A percentile compares a stretch with the other conserved stretches of the same genome.
These are phyloP conservation scores for Globisporangium echinulatum DNA, from an alignment of 352 stramenopile species.

Conservation along the genomic window DNA sequence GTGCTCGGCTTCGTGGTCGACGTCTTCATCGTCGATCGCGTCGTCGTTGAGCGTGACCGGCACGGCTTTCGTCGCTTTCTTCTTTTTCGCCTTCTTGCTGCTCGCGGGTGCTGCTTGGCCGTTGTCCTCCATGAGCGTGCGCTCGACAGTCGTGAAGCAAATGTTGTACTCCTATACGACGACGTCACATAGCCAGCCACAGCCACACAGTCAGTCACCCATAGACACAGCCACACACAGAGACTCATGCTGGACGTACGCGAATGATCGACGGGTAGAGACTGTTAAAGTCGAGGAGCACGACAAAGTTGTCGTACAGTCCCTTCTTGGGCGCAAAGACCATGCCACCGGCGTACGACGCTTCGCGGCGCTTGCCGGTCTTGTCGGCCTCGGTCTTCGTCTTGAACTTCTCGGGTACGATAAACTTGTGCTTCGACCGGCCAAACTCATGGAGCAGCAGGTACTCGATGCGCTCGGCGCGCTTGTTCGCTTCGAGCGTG, in stretches of 20 bases:
- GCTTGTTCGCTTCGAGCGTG: slow-evolving; percentile 95
- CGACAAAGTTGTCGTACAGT: slow-evolving; percentile 99
- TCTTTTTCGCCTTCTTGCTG: slow-evolving; percentile 11
- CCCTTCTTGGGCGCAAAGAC: slow-evolving; percentile 99
- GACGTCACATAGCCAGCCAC: neutral
- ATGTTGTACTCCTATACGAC: slow-evolving; percentile 97
- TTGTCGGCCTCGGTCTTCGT: slow-evolving; percentile 62
- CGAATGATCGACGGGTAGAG: slow-evolving; percentile 99
- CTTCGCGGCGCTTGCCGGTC: slow-evolving; percentile 53
- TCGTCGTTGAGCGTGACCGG: slow-evolving; percentile 53
- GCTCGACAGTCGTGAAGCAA: slow-evolving; percentile 99
- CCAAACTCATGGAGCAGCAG: slow-evolving; percentile 99
- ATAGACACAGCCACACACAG: neutral
- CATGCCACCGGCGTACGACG: slow-evolving; percentile 98
- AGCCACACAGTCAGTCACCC: neutral
- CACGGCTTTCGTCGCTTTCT: slow-evolving; percentile 51
- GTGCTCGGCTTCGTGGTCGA: slow-evolving; percentile 62
- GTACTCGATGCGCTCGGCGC: slow-evolving; percentile 98
- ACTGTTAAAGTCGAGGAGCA: slow-evolving; percentile 99
- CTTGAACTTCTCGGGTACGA: slow-evolving; percentile 95
- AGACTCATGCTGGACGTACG: slow-evolving; percentile 19
- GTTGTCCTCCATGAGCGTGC: slow-evolving; percentile 55
- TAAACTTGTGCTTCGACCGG: slow-evolving; percentile 93
- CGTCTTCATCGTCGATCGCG: slow-evolving; percentile 74
- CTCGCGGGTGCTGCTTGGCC: slow-evolving; percentile 11